phyloP scores from a whole-genome alignment of 192 early-diverging fungal species.

The Mortierella hygrophila region DNA sequence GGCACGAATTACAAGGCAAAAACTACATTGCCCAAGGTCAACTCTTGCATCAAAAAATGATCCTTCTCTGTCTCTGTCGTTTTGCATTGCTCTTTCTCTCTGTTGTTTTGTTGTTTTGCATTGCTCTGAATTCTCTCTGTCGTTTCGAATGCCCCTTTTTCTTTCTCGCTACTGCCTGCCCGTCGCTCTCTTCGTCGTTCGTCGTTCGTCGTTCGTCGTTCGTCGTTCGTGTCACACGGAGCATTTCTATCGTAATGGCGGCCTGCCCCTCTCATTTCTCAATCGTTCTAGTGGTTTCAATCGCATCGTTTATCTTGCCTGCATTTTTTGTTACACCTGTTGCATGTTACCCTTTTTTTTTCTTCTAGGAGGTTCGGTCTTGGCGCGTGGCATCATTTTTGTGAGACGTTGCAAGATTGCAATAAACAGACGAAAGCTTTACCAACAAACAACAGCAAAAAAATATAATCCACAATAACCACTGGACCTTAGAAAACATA shows the following conservation, averaged over 20 bases:
- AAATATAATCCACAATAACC: not conserved
- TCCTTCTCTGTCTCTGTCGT: not conserved
- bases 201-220: no score
- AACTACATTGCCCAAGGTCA: not conserved
- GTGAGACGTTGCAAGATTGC: not conserved
- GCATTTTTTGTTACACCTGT: not conserved
- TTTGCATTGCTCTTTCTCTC: not conserved
- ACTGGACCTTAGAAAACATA: not conserved
- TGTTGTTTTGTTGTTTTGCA: not conserved
- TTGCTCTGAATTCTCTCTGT: not conserved
- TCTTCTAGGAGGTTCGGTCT: not conserved
- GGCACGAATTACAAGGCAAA: not conserved
- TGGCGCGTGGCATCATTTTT: not conserved
- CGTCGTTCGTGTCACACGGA: no score
- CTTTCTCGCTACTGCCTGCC: not conserved
- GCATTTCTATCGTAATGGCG: no score
- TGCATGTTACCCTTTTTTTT: not conserved
- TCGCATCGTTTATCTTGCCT: not conserved
- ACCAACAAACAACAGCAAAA: not conserved
- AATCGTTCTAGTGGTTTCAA: not conserved
- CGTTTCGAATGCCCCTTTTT: not conserved
- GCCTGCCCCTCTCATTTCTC: no score
- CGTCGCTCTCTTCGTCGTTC: no score
- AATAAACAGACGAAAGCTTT: not conserved
- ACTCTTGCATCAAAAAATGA: conserved; percentile 1